Evolutionary conservation across 192 early-diverging fungal species (phyloP).

Genomic region (Umbelopsis vinacea): DNA sequence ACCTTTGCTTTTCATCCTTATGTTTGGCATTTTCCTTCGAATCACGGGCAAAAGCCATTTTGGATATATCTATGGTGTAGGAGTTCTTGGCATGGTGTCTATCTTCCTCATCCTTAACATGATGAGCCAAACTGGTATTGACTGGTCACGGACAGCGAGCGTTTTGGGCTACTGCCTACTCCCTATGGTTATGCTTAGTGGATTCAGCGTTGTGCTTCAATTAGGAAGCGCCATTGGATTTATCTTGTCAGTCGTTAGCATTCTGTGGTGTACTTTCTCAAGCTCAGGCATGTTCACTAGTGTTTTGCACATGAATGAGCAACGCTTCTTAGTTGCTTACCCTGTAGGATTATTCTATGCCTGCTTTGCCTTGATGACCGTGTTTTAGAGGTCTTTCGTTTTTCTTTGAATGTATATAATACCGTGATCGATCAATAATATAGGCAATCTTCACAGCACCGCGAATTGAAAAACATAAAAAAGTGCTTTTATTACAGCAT

Average conservation of each 20-base stretch:
- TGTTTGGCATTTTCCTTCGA: constrained; percentile 85
- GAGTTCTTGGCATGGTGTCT: constrained; percentile 81
- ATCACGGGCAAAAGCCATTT: constrained; percentile 94
- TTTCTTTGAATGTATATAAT: constrained; percentile 10
- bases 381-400: constrained; percentile 63
- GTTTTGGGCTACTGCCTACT: constrained; percentile 97
- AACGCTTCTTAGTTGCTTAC: constrained; percentile 93
- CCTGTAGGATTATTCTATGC: constrained; percentile 91
- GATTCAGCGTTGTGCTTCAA: constrained; percentile 68
- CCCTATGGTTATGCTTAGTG: constrained; percentile 91
- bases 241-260: constrained; percentile 67
- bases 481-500: constrained; percentile 6
- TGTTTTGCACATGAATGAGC: constrained; percentile 89
- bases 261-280: constrained; percentile 89
- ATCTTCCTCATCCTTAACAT: constrained; percentile 91
- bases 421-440: background rate
- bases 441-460: background rate
- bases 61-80: constrained; percentile 97
- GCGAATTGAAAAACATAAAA: background rate
- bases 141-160: constrained; percentile 84
- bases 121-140: constrained; percentile 91
- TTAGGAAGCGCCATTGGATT: constrained; percentile 69
- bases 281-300: constrained; percentile 91
- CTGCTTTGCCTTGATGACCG: constrained; percentile 91
- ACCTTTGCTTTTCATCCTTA: constrained; percentile 87